Conservation (phyloP, 352 stramenopile species). For the Saprolegnia diclina region DNA sequence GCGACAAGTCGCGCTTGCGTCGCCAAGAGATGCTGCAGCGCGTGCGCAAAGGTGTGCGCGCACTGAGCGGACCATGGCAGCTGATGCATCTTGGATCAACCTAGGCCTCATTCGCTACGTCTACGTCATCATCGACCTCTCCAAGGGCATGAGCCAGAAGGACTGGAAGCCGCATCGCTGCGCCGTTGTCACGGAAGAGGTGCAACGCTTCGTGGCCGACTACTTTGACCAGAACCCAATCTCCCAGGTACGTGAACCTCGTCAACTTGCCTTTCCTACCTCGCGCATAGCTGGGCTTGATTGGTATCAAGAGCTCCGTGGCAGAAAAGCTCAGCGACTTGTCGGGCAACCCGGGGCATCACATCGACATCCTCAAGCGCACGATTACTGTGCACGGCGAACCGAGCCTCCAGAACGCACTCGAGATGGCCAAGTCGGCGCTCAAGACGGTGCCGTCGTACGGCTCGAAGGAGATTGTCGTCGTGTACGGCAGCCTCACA, state of each 20-base stretch:
- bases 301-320: slow-evolving; percentile 85
- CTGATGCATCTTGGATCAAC: neutral
- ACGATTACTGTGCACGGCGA: slow-evolving; percentile 72
- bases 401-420: slow-evolving; percentile 86
- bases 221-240: slow-evolving; percentile 95
- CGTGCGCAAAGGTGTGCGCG: slow-evolving; percentile 31
- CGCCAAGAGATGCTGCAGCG: slow-evolving; percentile 60
- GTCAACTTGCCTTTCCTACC: neutral
- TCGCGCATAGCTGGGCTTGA: slow-evolving; percentile 52
- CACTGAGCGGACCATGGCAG: slow-evolving; percentile 1
- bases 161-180: slow-evolving; percentile 84
- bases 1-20: slow-evolving; percentile 24
- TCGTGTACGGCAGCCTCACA: slow-evolving; percentile 92
- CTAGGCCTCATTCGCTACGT: slow-evolving; percentile 75
- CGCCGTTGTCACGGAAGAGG: slow-evolving; percentile 50
- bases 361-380: slow-evolving; percentile 74
- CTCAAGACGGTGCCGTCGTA: slow-evolving; percentile 87
- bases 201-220: slow-evolving; percentile 84
- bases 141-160: slow-evolving; percentile 77
- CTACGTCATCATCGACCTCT: slow-evolving; percentile 81
- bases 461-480: slow-evolving; percentile 87
- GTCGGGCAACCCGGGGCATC: slow-evolving; percentile 80
- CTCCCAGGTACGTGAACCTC: slow-evolving; percentile 44
- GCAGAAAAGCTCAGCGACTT: slow-evolving; percentile 89
- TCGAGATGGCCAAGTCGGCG: slow-evolving; percentile 85